Base-by-base conservation (phyloP, 2,329 filamentous ascomycete species). In the Myriosclerotinia duriaeana region DNA sequence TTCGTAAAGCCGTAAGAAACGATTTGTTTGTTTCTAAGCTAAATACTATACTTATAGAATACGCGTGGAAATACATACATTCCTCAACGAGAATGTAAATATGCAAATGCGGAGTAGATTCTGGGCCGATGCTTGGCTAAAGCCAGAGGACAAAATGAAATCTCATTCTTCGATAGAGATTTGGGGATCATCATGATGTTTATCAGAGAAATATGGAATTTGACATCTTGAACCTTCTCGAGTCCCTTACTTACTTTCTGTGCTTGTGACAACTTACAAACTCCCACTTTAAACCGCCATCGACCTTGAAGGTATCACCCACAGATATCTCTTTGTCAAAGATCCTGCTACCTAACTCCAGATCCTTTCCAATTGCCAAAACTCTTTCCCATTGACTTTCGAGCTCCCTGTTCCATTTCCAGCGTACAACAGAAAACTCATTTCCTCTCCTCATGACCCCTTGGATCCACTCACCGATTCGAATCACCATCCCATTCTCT, bases 381-480 rank as follows among this genome's bases (percentile, higher is more conserved):
- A 63, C 40, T 42, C 61, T 54, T 48, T 53, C 52, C 71, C 68
- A 69, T 8, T 64, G 67, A 14, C 40, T 63, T n/a, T 61, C 61
- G n/a, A 40, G 30, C 30, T 34, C 6, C 30, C 30, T 42, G 48
- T 62, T 60, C 69, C 70, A 72, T 40, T 67, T 67, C 70, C 70
- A 72, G 44, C 69, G 64, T 34, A 50, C 62, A 5, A 73, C 68
- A 17, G 66, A 64, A 53, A 71, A 48, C 15, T 66, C 62, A 30
- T 69, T 67, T 1, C 62, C 68, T 7, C 22, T 67, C 65, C 71
- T 69, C n/a, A 70, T 59, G n/a, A 72, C 67, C 17, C 67, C 71
- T 22, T 72, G 68, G 20, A 73, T 59, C 53, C 55, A 68, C 20
- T 62, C 62, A 14, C 69, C 72, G 53, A 74, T 64, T 34, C 72